These are phyloP conservation scores for Cladosporium velox DNA, from an alignment of 2,329 filamentous ascomycete species.

Conservation along the genomic window DNA sequence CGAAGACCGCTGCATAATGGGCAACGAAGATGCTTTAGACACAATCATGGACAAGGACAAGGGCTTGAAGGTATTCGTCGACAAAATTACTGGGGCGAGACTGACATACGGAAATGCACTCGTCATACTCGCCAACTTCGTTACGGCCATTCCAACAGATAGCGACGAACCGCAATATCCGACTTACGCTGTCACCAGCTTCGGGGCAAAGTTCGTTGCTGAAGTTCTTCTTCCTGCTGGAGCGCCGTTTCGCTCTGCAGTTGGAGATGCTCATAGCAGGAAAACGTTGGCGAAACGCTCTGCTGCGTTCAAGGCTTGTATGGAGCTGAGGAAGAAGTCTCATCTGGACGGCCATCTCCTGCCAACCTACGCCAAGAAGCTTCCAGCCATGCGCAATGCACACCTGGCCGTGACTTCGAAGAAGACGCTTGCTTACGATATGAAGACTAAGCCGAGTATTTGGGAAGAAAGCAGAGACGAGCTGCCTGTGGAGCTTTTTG, in stretches of 20 bases:
- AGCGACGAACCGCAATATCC: conserved; percentile 51
- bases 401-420: conserved; percentile 78
- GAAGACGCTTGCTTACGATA: conserved; percentile 71
- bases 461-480: conserved; percentile 60
- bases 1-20: conserved; percentile 68
- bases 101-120: conserved; percentile 77
- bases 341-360: conserved; percentile 74
- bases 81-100: conserved; percentile 70
- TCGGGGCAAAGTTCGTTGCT: conserved; percentile 66
- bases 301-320: conserved; percentile 81
- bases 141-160: conserved; percentile 64
- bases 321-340: conserved; percentile 64
- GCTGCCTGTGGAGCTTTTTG: conserved; percentile 58
- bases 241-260: conserved; percentile 68
- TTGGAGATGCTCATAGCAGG: conserved; percentile 63
- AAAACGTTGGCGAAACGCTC: conserved; percentile 84
- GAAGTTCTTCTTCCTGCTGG: conserved; percentile 74
- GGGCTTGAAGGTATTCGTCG: conserved; percentile 49
- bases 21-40: conserved; percentile 60
- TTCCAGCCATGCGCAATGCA: conserved; percentile 86
- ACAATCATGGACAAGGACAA: conserved; percentile 57
- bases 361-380: conserved; percentile 68
- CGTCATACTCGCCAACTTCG: conserved; percentile 70
- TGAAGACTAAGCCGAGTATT: conserved; percentile 74
- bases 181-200: conserved; percentile 62